Evolutionary conservation across 805 yeast species (phyloP), one percentile per base, ranked within the genome.

Genomic region (Candida palmyrensis): DNA sequence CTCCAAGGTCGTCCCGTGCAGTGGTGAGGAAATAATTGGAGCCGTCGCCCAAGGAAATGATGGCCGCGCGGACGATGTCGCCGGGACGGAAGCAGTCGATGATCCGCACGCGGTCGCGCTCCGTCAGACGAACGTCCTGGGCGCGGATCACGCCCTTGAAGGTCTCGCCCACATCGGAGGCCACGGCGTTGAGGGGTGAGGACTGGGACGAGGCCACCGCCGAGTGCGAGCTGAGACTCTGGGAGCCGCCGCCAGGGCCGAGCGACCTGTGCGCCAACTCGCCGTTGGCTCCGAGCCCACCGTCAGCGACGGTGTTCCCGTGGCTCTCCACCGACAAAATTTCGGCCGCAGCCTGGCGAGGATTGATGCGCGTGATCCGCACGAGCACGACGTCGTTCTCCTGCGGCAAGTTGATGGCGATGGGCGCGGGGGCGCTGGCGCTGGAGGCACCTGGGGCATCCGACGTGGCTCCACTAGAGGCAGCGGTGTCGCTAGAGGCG

Each of bases 31-130:
- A 92, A 53, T 89, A 92, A 53, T 86, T 85, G 13, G 82, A 71
- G 6, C 97, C 97, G 57, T 92, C 98, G 35, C 99, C 99, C 21
- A 92, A 62, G 0, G 96, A 85, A n/a, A 75, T 63, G 6, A 89
- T 80, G 43, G 71, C 66, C 0, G 96, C 96, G 40, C 95, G 70
- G 2, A 92, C 84, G 33, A 92, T 75, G 57, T 92, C 99, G 11
- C 97, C 97, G 0, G 97, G 97, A 45, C 74, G 74, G 59, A 80
- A 92, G 51, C 88, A 71, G 13, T 85, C 85, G 37, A 76, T 71
- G 21, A 90, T 71, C 48, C 82, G 81, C 20, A 88, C 89, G 48
- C 77, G 76, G 52, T 92, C 98, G 49, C 96, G 69, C 44, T 92
- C 96, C 0, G 96, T 86, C 14, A 90, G 80, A 39, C 97, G 70